Evolutionary conservation across 139 green algal genomes (phyloP).

Genomic region (Chlamydomonas applanata): DNA sequence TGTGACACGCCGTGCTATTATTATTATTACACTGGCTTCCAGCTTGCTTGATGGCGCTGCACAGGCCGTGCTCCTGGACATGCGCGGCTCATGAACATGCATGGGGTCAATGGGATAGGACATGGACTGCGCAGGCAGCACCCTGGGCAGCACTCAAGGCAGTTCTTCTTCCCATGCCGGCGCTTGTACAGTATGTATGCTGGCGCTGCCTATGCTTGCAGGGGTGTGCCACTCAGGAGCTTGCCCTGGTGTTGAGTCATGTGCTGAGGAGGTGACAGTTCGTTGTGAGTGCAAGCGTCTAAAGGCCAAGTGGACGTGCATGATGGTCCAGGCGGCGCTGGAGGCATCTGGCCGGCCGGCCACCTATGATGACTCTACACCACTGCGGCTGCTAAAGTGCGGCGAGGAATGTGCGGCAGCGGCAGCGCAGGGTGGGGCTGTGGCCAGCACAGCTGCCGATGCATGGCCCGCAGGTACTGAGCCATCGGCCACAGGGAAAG

Average conservation of each 20-base stretch:
- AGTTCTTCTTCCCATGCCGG: too few relatives aligned
- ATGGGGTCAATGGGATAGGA: too few relatives aligned
- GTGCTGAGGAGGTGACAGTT: constrained; percentile 61
- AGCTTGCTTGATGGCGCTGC: too few relatives aligned
- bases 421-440: not conserved
- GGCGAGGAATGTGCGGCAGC: constrained; percentile 43
- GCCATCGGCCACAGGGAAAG: not conserved
- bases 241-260: constrained; percentile 51
- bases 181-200: too few relatives aligned
- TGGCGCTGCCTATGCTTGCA: too few relatives aligned
- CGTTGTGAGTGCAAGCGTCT: constrained; percentile 65
- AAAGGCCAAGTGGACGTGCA: constrained; percentile 62
- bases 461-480: not conserved
- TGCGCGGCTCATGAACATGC: too few relatives aligned
- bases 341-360: constrained; percentile 12
- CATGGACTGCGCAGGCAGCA: too few relatives aligned
- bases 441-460: not conserved
- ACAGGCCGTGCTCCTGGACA: too few relatives aligned
- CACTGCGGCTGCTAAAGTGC: constrained; percentile 59
- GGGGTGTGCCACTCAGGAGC: constrained; percentile 53
- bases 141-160: too few relatives aligned
- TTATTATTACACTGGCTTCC: too few relatives aligned
- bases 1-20: too few relatives aligned
- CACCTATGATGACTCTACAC: constrained; percentile 34
- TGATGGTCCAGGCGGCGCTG: constrained; percentile 49